Evolutionary conservation across 805 yeast genomes (phyloP).

Genomic region (Maudiozyma serrabonitensis): DNA sequence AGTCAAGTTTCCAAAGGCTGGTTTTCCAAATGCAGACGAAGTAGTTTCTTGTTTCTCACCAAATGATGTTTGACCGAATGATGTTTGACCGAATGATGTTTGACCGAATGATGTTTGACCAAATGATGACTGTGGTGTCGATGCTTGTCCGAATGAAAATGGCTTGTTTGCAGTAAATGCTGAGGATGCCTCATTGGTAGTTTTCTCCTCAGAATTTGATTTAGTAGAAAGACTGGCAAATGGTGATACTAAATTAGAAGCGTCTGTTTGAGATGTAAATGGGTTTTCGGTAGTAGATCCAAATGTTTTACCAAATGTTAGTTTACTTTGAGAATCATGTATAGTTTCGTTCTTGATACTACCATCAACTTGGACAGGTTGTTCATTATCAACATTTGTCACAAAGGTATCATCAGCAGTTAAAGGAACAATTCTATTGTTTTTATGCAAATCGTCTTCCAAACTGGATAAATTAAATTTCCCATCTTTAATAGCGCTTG

Average conservation of each 20-base stretch:
- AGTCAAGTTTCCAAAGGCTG: conserved; percentile 4
- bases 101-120: conserved; percentile 19
- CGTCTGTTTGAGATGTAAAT: background rate
- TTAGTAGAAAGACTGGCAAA: background rate
- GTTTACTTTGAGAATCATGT: background rate
- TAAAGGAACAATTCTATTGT: background rate
- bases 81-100: conserved; percentile 9
- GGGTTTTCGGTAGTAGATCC: background rate
- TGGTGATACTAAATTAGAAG: background rate
- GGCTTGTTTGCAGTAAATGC: background rate
- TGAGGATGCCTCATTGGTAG: background rate
- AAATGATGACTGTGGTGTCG: background rate
- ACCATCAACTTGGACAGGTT: too few relatives aligned
- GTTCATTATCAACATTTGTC: too few relatives aligned
- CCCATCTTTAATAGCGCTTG: conserved; percentile 37
- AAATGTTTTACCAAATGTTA: background rate
- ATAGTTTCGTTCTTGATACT: too few relatives aligned
- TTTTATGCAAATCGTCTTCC: conserved; percentile 1
- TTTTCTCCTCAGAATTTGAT: background rate
- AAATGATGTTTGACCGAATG: conserved; percentile 3
- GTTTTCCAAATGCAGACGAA: conserved; percentile 3
- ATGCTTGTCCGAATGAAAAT: background rate
- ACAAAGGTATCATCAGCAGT: background rate
- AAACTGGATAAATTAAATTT: conserved; percentile 17
- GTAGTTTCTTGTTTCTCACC: too few relatives aligned